phyloP scores from a whole-genome alignment of 2,329 filamentous ascomycete species.

The Ceratocystis diversiconidia region DNA sequence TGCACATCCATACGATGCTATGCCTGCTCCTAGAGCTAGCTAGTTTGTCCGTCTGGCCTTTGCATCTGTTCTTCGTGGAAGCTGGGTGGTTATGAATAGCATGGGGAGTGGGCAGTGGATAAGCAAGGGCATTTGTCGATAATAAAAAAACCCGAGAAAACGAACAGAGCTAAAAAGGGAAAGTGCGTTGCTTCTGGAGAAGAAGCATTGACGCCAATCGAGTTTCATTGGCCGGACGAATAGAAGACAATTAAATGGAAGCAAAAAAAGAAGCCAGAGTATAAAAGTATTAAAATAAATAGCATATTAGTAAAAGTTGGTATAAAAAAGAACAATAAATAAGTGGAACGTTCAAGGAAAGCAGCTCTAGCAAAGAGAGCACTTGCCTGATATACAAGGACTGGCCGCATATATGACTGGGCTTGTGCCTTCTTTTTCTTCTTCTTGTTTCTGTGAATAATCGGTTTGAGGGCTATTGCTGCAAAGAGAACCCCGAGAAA shows the following conservation, averaged over 20 bases:
- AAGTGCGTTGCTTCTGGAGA: not conserved
- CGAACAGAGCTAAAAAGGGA: not conserved
- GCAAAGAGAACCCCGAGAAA: not conserved
- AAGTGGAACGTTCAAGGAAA: too few species aligned
- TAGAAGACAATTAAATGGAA: not conserved
- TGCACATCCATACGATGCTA: not conserved
- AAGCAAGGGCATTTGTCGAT: not conserved
- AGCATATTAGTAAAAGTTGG: too few species aligned
- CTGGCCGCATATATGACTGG: slow-evolving; percentile 2
- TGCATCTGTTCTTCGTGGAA: too few species aligned
- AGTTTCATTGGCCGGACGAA: not conserved
- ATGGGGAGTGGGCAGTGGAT: too few species aligned
- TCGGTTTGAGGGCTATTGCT: not conserved
- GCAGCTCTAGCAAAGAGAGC: not conserved
- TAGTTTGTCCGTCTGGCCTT: too few species aligned
- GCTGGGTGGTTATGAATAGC: too few species aligned
- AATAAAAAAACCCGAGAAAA: not conserved
- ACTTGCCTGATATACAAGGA: slow-evolving; percentile 4
- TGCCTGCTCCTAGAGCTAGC: not conserved
- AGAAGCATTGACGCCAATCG: not conserved
- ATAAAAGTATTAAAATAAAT: not conserved
- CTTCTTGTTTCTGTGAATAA: slow-evolving; percentile 9
- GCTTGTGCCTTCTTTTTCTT: slow-evolving; percentile 15
- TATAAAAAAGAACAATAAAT: too few species aligned
- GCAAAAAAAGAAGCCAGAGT: not conserved